phyloP scores from a whole-genome alignment of 2,329 filamentous ascomycete genomes.

The Tolypocladium ophioglossoides region DNA sequence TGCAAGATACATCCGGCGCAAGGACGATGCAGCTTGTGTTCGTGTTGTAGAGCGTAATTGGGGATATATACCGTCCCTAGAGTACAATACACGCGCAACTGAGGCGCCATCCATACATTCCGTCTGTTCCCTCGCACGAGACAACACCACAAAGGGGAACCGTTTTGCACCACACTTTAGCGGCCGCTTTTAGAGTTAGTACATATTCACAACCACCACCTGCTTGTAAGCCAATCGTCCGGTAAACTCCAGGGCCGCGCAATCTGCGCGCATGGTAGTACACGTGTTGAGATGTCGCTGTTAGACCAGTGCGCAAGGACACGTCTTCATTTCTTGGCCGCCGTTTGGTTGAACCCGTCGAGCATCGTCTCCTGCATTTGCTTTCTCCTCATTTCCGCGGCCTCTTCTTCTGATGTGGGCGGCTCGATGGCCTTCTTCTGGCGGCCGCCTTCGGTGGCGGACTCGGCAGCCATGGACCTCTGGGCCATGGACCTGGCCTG shows the following conservation, averaged over 20 bases:
- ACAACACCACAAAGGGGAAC: too few species aligned
- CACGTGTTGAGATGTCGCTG: neutral
- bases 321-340: conserved; percentile 17
- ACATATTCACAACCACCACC: neutral
- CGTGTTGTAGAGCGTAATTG: neutral
- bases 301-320: neutral
- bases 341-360: conserved; percentile 27
- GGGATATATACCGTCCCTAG: neutral
- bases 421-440: conserved; percentile 9
- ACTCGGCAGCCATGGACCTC: conserved; percentile 26
- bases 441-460: conserved; percentile 8
- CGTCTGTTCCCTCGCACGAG: neutral
- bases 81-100: neutral
- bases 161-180: neutral
- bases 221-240: neutral
- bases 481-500: conserved; percentile 60
- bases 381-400: conserved; percentile 8
- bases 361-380: conserved; percentile 28
- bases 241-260: neutral
- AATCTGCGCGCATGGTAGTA: neutral
- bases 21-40: too few species aligned
- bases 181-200: neutral
- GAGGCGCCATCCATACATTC: neutral
- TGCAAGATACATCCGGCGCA: too few species aligned
- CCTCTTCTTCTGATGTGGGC: conserved; percentile 6